These are phyloP conservation scores for Cucumis hystrix DNA, from an alignment of 306 rosid species.

Conservation along the genomic window DNA sequence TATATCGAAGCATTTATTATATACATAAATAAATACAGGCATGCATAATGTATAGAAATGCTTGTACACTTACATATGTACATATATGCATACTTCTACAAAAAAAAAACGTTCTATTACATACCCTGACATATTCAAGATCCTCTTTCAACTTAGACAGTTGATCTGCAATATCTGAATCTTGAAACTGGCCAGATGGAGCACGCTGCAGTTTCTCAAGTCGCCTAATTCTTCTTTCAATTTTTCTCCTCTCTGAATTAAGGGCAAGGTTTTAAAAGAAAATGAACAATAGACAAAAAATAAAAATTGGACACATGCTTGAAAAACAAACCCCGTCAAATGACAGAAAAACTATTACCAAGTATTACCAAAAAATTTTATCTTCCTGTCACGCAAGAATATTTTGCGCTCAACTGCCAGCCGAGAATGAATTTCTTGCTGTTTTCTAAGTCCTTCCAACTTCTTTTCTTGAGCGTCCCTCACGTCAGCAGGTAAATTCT, in stretches of 20 bases:
- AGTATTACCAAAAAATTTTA: slow-evolving; percentile 68
- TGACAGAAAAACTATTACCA: slow-evolving; percentile 1
- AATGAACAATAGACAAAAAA: neutral
- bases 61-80: neutral
- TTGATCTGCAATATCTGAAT: slow-evolving; percentile 40
- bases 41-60: neutral
- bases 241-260: slow-evolving; percentile 69
- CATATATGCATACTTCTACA: neutral
- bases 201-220: slow-evolving; percentile 74
- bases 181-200: slow-evolving; percentile 49
- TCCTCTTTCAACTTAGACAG: slow-evolving; percentile 75
- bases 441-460: slow-evolving; percentile 66
- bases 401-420: slow-evolving; percentile 77
- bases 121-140: slow-evolving; percentile 87
- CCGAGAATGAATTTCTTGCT: slow-evolving; percentile 83
- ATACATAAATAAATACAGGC: neutral
- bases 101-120: neutral
- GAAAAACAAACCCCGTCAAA: neutral
- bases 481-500: slow-evolving; percentile 64
- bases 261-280: neutral
- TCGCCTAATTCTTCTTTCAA: slow-evolving; percentile 84
- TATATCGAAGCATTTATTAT: neutral
- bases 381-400: slow-evolving; percentile 71
- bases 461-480: slow-evolving; percentile 70
- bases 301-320: neutral